These are phyloP conservation scores for Ustilago shanxiensis DNA, from an alignment of 1,284 basidiomycete genomes.

Conservation along the genomic window DNA sequence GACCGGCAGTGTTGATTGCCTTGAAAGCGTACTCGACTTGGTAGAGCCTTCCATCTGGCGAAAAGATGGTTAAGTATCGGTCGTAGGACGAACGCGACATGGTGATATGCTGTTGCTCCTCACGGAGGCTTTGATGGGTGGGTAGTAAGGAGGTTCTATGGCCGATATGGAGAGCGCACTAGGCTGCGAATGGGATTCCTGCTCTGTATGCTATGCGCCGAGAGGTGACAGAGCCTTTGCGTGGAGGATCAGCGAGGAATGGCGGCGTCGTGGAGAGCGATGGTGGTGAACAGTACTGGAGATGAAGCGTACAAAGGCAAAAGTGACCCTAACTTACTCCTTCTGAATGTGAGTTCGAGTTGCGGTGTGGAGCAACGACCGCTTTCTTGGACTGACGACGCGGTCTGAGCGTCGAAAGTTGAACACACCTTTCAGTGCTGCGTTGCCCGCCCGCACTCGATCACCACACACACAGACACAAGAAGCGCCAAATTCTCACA, in stretches of 20 bases:
- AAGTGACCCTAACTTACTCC: conserved; percentile 49
- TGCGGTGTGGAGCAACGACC: conserved; percentile 26
- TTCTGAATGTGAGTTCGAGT: background rate
- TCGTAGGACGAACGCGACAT: conserved; percentile 70
- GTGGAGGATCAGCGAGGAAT: background rate
- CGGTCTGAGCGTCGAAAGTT: conserved; percentile 53
- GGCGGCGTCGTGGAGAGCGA: background rate
- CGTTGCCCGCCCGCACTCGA: conserved; percentile 11
- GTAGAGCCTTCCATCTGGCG: conserved; percentile 68
- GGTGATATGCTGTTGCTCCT: conserved; percentile 8
- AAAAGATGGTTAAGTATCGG: conserved; percentile 69
- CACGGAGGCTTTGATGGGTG: background rate
- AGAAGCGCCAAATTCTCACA: background rate
- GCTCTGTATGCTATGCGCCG: background rate
- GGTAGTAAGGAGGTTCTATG: background rate
- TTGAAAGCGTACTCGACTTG: conserved; percentile 90
- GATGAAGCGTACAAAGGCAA: conserved; percentile 1
- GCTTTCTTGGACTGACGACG: conserved; percentile 38
- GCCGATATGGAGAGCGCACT: background rate
- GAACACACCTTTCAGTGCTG: background rate
- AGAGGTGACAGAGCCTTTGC: background rate
- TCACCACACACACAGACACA: conserved; percentile 14
- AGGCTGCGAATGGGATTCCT: background rate
- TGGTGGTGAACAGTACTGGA: too few species aligned
- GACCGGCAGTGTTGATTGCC: conserved; percentile 94